Conservation (phyloP, 2,329 filamentous ascomycete species). For the Exophiala aquamarina region DNA sequence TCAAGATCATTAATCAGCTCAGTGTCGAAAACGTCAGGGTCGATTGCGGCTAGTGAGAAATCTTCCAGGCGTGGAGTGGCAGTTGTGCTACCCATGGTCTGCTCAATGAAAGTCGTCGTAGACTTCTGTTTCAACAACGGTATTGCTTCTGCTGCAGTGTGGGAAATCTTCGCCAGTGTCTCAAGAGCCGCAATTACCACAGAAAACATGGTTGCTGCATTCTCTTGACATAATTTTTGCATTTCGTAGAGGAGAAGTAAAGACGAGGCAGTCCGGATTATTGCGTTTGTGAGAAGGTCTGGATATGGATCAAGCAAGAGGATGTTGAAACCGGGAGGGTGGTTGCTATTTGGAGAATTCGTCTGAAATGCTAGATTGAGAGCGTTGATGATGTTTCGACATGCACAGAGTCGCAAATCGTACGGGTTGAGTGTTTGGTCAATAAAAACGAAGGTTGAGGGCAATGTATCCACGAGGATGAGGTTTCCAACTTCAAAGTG, state of each 20-base stretch:
- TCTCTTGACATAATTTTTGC: neutral
- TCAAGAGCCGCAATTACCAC: slow-evolving; percentile 5
- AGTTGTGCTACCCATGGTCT: neutral
- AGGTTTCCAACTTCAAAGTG: slow-evolving; percentile 8
- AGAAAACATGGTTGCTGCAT: slow-evolving; percentile 3
- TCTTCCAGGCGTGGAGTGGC: neutral
- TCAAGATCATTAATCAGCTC: neutral
- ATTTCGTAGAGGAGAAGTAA: slow-evolving; percentile 2
- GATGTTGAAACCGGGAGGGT: neutral
- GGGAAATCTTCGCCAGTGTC: slow-evolving; percentile 1
- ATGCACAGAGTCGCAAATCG: slow-evolving; percentile 3
- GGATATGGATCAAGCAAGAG: slow-evolving; percentile 10
- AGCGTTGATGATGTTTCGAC: slow-evolving; percentile 5
- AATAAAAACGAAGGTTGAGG: slow-evolving; percentile 2
- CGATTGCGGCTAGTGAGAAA: slow-evolving; percentile 1
- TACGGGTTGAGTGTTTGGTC: slow-evolving; percentile 4
- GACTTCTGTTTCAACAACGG: slow-evolving; percentile 3
- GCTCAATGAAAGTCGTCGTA: neutral
- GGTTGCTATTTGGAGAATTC: neutral
- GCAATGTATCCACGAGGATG: slow-evolving; percentile 1
- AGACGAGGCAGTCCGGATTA: slow-evolving; percentile 4
- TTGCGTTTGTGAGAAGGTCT: slow-evolving; percentile 1
- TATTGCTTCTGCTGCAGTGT: slow-evolving; percentile 4
- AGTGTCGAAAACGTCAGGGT: neutral
- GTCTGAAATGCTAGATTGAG: slow-evolving; percentile 1